Base-by-base conservation (phyloP, 495 filamentous ascomycete genomes). In the Penicillium flavigenum region DNA sequence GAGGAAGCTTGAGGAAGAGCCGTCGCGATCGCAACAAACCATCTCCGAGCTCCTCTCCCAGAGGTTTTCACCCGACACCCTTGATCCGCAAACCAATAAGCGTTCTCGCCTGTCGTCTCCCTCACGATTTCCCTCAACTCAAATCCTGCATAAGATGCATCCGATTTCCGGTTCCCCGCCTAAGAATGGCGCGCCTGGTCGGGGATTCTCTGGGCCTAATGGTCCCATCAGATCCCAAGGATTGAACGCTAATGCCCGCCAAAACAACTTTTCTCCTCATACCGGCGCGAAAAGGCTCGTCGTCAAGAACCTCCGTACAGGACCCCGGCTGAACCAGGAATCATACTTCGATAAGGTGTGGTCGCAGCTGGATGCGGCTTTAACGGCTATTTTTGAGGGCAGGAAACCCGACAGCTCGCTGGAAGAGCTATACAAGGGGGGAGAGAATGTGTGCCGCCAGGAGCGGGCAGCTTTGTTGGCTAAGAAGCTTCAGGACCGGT, bases 341-440 rank as follows among this genome's bases (percentile, higher is more conserved):
- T 78, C 82, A 50, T 96, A 95, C 68, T 90, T 93, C 59, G 77
- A 86, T 31, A 81, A 81, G 53, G 85, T 83, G 2, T 90, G 86
- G 83, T 69, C 68, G 43, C 86, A 92, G 64, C 72, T 98, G 7
- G 83, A 90, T 57, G 75, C 75, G 34, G 91, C 90, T 2, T 76
- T 98, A 46, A 73, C 76, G 4, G 81, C 85, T 17, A 85, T 96
- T 14, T 96, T 96, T 65, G 66, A 75, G 11, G 76, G 81, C 34
- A 75, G 79, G 53, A 80, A 83, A 56, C 80, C 88, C 6, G 71
- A 75, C 1, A 78, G 82, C 57, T 90, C 91, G 12, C 72, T 95
- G 43, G 94, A 98, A 68, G 87, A 90, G 57, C 79, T 98, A 10
- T 97, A 98, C 69, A 83, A 88, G 31, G 91, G 89, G 0, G 89